Percentiles rank a stretch among this genome's conserved stretches.
phyloP scores from a whole-genome alignment of 2,329 filamentous ascomycete genomes.

The Atkinsonella hypoxylon region DNA sequence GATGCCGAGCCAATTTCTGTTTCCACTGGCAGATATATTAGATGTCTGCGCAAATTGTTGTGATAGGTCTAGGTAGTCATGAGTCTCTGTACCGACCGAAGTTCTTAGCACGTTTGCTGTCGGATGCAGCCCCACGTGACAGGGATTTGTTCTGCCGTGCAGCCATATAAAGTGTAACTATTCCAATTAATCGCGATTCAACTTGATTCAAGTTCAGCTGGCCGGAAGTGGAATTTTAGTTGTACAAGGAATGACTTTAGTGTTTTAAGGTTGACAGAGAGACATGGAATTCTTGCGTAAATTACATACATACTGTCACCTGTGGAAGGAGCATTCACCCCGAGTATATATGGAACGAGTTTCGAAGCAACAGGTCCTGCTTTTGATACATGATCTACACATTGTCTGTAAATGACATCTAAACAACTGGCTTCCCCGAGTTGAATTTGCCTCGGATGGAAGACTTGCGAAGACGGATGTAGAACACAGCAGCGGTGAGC shows the following conservation, averaged over 20 bases:
- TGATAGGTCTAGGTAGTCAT: background rate
- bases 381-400: conserved; percentile 7
- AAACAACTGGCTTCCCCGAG: conserved; percentile 34
- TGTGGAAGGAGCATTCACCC: background rate
- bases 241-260: too few species aligned
- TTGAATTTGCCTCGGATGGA: conserved; percentile 18
- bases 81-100: too few species aligned
- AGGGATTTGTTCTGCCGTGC: background rate
- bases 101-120: background rate
- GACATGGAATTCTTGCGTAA: too few species aligned
- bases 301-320: too few species aligned
- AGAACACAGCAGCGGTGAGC: conserved; percentile 31
- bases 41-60: background rate
- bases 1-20: too few species aligned
- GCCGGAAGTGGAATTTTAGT: too few species aligned
- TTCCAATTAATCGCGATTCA: background rate
- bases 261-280: too few species aligned
- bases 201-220: background rate
- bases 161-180: background rate
- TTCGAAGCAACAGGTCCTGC: background rate
- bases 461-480: conserved; percentile 28
- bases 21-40: background rate
- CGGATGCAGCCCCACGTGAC: conserved; percentile 7
- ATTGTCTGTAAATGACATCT: conserved; percentile 6
- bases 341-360: background rate